Evolutionary conservation across 2,329 filamentous ascomycete genomes (phyloP).

Genomic region (Stagonosporopsis chrysanthemi): DNA sequence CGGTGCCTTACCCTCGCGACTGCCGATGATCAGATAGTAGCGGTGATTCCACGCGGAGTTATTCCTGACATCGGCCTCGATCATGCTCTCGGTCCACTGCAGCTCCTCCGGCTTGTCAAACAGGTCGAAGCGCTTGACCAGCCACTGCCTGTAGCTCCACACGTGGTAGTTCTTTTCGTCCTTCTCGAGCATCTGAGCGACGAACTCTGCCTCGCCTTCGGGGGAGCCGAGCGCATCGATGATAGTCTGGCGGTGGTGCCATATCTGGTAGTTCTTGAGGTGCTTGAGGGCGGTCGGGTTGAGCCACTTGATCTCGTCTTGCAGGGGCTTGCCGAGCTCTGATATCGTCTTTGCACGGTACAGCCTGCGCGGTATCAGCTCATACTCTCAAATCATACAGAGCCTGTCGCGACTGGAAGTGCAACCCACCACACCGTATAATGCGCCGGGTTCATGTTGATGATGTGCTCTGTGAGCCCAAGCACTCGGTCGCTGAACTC

Average conservation of each 20-base stretch:
- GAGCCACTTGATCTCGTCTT: conserved; percentile 82
- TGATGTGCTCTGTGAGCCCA: conserved; percentile 85
- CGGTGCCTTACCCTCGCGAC: conserved; percentile 50
- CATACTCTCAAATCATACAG: not conserved
- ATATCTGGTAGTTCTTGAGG: conserved; percentile 99
- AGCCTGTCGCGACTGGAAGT: not conserved
- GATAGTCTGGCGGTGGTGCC: conserved; percentile 70
- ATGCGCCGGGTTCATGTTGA: conserved; percentile 92
- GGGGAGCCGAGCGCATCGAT: conserved; percentile 66
- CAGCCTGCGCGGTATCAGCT: conserved; percentile 60
- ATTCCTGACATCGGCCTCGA: conserved; percentile 85
- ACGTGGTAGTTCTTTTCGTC: conserved; percentile 99
- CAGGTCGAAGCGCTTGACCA: conserved; percentile 69
- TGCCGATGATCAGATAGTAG: conserved; percentile 88
- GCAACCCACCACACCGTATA: conserved; percentile 86
- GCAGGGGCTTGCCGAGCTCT: conserved; percentile 68
- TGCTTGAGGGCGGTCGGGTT: conserved; percentile 82
- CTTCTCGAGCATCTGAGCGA: conserved; percentile 78
- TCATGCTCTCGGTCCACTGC: conserved; percentile 72
- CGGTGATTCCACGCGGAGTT: conserved; percentile 98
- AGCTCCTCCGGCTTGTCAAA: conserved; percentile 68
- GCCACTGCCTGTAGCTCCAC: conserved; percentile 90
- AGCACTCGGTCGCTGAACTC: conserved; percentile 83
- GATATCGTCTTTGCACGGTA: conserved; percentile 85
- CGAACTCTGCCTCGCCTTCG: conserved; percentile 74